Evolutionary conservation across 169 alveolate species (phyloP).

Genomic region (Cyclospora cayetanensis): DNA sequence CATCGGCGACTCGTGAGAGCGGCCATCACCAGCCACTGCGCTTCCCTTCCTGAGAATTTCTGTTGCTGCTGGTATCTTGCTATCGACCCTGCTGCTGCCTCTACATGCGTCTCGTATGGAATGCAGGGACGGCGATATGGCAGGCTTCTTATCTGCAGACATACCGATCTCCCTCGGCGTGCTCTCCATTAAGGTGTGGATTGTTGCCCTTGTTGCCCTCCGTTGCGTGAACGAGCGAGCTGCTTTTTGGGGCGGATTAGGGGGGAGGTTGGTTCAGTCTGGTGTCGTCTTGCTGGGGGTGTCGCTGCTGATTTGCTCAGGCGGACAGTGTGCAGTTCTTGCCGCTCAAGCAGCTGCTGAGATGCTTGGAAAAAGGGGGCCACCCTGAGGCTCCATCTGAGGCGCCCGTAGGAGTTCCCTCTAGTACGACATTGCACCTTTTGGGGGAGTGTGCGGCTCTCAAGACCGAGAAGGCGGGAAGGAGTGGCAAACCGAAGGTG

Average conservation of each 20-base stretch:
- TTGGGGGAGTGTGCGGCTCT: no score
- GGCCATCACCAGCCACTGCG: no score
- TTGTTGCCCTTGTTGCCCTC: no score
- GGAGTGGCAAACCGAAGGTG: background rate
- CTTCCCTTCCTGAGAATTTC: background rate
- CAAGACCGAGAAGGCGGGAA: no score
- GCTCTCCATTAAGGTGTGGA: no score
- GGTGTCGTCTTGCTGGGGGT: no score
- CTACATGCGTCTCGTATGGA: background rate
- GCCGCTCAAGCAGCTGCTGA: background rate
- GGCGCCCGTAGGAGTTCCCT: background rate
- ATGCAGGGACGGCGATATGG: background rate
- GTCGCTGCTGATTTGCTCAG: no score
- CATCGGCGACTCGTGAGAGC: conserved; percentile 35
- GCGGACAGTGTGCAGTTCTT: background rate
- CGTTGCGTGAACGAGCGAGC: no score
- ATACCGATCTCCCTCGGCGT: background rate
- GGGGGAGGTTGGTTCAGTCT: no score
- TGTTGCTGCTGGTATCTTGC: background rate
- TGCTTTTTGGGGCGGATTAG: no score
- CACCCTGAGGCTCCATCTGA: background rate
- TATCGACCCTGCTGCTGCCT: background rate
- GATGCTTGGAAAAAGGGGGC: background rate
- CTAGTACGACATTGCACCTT: no score
- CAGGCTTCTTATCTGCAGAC: conserved; percentile 13